Evolutionary conservation across 2,329 filamentous ascomycete genomes (phyloP).

Genomic region (Penicillium sp.): DNA sequence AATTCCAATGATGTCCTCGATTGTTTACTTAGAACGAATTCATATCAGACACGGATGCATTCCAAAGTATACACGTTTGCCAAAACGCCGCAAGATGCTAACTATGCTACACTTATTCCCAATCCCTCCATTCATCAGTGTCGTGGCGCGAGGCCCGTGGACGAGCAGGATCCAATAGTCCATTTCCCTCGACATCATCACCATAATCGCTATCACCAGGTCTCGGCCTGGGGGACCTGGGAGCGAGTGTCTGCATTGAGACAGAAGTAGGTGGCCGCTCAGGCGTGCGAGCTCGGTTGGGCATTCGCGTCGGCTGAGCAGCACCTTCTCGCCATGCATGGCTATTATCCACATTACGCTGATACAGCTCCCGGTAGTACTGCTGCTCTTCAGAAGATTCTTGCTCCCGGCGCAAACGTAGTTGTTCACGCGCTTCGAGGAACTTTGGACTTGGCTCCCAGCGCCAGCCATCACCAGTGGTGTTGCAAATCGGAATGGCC

Average conservation of each 20-base stretch:
- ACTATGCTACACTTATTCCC: slow-evolving; percentile 32
- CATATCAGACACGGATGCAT: not conserved
- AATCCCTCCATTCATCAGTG: slow-evolving; percentile 43
- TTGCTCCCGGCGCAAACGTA: slow-evolving; percentile 33
- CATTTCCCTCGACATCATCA: slow-evolving; percentile 27
- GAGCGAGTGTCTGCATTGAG: slow-evolving; percentile 45
- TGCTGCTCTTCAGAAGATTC: slow-evolving; percentile 33
- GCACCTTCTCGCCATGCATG: slow-evolving; percentile 27
- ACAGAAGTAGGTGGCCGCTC: slow-evolving; percentile 43
- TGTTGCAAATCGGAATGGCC: slow-evolving; percentile 79
- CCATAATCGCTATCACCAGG: slow-evolving; percentile 39
- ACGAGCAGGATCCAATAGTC: slow-evolving; percentile 19
- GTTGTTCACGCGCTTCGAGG: slow-evolving; percentile 58
- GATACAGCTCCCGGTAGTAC: slow-evolving; percentile 37
- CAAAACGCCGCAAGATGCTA: slow-evolving; percentile 5
- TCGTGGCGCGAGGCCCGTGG: slow-evolving; percentile 11
- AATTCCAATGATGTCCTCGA: too few relatives aligned
- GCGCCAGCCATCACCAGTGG: slow-evolving; percentile 86
- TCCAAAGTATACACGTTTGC: slow-evolving; percentile 3
- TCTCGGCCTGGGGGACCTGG: slow-evolving; percentile 39
- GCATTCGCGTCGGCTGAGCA: slow-evolving; percentile 21
- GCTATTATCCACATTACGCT: slow-evolving; percentile 35
- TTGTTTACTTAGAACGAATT: too few relatives aligned
- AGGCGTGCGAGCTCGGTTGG: slow-evolving; percentile 20
- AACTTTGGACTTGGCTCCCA: slow-evolving; percentile 87